phyloP scores from a whole-genome alignment of 306 rosid species.

The apple (Malus domestica) region DNA sequence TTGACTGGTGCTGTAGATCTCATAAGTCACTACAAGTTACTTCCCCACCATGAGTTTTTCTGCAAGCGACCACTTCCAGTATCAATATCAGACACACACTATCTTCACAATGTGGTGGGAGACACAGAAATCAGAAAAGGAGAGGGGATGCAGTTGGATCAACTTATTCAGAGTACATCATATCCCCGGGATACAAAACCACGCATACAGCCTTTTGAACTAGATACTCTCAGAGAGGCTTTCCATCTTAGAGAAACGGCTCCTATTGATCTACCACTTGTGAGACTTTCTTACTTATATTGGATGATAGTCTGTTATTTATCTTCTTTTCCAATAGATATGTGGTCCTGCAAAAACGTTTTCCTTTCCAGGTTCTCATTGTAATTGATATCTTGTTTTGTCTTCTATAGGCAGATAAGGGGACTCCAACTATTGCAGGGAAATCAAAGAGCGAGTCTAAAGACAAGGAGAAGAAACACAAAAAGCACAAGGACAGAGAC shows the following conservation, averaged over 20 bases:
- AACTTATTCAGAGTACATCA: conserved; percentile 72
- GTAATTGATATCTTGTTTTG: neutral
- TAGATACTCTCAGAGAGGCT: conserved; percentile 75
- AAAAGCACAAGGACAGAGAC: conserved; percentile 74
- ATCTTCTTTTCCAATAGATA: neutral
- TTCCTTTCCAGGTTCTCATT: neutral
- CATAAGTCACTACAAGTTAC: conserved; percentile 75
- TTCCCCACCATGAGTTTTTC: conserved; percentile 81
- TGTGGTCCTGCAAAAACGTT: neutral
- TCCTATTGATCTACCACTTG: conserved; percentile 77
- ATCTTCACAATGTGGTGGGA: conserved; percentile 81
- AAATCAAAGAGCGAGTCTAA: conserved; percentile 75
- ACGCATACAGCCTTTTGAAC: conserved; percentile 74
- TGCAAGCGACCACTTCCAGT: conserved; percentile 90
- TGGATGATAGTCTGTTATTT: neutral
- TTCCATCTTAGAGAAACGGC: conserved; percentile 76
- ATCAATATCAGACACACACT: conserved; percentile 81
- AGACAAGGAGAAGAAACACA: conserved; percentile 93
- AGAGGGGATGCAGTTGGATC: conserved; percentile 96
- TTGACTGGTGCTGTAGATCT: conserved; percentile 92
- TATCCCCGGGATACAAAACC: conserved; percentile 57
- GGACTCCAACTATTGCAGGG: conserved; percentile 67
- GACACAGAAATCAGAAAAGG: conserved; percentile 96
- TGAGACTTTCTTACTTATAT: conserved; percentile 34
- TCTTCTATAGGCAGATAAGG: conserved; percentile 72